These are phyloP conservation scores for Fusarium stilboides DNA, from an alignment of 2,329 filamentous ascomycete species.

Conservation along the genomic window DNA sequence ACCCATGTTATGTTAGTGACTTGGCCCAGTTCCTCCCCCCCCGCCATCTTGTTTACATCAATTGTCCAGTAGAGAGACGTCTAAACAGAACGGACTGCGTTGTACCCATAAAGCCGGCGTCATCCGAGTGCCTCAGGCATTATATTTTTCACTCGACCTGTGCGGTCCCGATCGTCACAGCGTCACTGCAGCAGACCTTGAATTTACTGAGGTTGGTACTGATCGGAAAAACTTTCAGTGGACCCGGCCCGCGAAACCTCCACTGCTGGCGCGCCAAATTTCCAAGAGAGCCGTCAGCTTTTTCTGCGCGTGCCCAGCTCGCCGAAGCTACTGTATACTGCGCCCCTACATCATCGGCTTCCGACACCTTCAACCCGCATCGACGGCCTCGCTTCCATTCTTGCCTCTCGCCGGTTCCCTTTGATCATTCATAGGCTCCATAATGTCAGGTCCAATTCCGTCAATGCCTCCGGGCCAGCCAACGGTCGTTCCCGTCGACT, in stretches of 20 bases:
- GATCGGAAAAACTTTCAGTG: conserved; percentile 53
- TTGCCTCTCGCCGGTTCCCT: conserved; percentile 41
- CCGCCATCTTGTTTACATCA: background rate
- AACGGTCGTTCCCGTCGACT: conserved; percentile 65
- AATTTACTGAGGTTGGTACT: conserved; percentile 27
- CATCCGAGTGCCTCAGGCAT: conserved; percentile 34
- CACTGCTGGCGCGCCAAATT: conserved; percentile 51
- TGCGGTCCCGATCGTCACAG: background rate
- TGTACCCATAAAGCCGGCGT: conserved; percentile 8
- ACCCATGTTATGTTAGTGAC: conserved; percentile 6
- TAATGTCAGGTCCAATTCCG: conserved; percentile 64
- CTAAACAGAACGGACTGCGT: no score
- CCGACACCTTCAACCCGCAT: conserved; percentile 46
- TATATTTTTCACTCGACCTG: background rate
- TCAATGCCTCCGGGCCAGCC: conserved; percentile 64
- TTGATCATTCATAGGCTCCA: conserved; percentile 47
- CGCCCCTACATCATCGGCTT: conserved; percentile 55
- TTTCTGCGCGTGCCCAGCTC: conserved; percentile 55
- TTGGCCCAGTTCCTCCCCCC: conserved; percentile 1
- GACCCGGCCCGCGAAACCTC: conserved; percentile 36
- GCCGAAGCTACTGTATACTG: conserved; percentile 52
- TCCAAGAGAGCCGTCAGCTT: conserved; percentile 52
- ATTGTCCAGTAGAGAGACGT: background rate
- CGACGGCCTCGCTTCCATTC: conserved; percentile 49
- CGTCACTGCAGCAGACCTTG: conserved; percentile 11